Evolutionary conservation across 176 grass and related monocot genomes (phyloP), one percentile per base, ranked within the genome.

Genomic region (Paspalum notatum): DNA sequence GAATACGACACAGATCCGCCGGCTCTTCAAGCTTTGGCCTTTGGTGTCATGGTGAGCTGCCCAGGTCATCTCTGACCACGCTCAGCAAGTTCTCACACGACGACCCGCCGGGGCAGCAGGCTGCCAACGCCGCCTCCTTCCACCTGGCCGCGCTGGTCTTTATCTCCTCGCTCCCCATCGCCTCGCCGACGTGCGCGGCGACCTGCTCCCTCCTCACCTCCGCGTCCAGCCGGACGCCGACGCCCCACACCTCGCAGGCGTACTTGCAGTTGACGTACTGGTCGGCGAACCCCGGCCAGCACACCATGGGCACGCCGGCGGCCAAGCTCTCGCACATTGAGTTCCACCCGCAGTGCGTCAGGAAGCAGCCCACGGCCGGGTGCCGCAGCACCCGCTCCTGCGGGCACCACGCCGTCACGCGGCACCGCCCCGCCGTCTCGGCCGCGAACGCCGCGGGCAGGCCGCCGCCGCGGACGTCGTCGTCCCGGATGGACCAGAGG

Each of bases 241-340:
- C 24, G 12, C 58, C 12, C 58, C 62, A 41, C 27, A 66, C 62
- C 14, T 66, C 62, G 62, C 62, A 66, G 37, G 15, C 37, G 16
- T 20, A 41, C 62, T 66, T 66, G 62, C 62, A 66, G 62, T 66
- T 66, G 38, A 7, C 5, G 62, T 18, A 66, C 62, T 66, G 62
- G 37, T 66, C 62, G 16, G 37, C 37, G 62, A 39, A 66, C 62
- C 62, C 62, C 37, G 62, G 62, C 62, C 62, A 66, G 62, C 62
- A 66, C 27, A 66, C 62, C 62, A 41, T 66, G 8, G 62, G 62
- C 62, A 66, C 62, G 62, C 62, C 62, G 62, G 62, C 62, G 7
- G 62, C 62, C 16, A 66, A 15, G 62, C 62, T 41, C 24, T 61
- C 58, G 58, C 58, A 61, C 58, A 22, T 61, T 5, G 58, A 61